Base-by-base conservation (phyloP, 2,329 filamentous ascomycete species). In the Dactylonectria macrodidyma region DNA sequence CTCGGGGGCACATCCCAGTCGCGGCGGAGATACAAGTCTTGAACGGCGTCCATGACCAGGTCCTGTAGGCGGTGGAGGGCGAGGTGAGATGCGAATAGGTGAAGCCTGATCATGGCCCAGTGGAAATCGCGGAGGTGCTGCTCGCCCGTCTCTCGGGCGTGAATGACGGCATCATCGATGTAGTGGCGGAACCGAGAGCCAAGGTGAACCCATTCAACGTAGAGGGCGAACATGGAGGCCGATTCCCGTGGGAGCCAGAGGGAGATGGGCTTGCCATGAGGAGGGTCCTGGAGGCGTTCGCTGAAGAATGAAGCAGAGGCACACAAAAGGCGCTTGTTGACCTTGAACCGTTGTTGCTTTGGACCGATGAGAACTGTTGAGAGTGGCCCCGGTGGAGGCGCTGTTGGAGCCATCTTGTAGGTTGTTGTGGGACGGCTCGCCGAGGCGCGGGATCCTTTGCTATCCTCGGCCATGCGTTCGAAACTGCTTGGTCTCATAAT, bases 1-100 rank as follows among this genome's bases (percentile, higher is more conserved):
- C 79, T 79, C 1, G 86, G 83, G 3, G 84, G 84, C 63, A 90
- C 85, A 71, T 89, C 86, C 87, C 87, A 90, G 81, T 90, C 86
- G 75, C 85, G 84, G 14, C 84, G 83, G 46, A 90, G 85, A 74
- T 90, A 89, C 16, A 90, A 78, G 72, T 90, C 88, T 76, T 90
- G 88, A 19, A 90, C 78, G 44, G 85, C 84, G 71, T 90, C 88
- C 84, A 89, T 89, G 74, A 86, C 83, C 19, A 83, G 78, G 76
- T 90, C 88, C 73, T 90, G 88, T 9, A 90, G 81, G 9, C 81
- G 81, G 33, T 83, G 78, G 3, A 89, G 79, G 56, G 82, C 82
- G 71, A 88, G 83, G 61, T 83, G 80, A 3, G 87, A 84, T 50
- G 87, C 88, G 77, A 90, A 90, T 59, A 90, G 81, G 73, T 90